Percentiles rank a stretch among this genome's conserved stretches.
phyloP scores from a whole-genome alignment of 768 basidiomycete species.

The Hygrocybe punicea region DNA sequence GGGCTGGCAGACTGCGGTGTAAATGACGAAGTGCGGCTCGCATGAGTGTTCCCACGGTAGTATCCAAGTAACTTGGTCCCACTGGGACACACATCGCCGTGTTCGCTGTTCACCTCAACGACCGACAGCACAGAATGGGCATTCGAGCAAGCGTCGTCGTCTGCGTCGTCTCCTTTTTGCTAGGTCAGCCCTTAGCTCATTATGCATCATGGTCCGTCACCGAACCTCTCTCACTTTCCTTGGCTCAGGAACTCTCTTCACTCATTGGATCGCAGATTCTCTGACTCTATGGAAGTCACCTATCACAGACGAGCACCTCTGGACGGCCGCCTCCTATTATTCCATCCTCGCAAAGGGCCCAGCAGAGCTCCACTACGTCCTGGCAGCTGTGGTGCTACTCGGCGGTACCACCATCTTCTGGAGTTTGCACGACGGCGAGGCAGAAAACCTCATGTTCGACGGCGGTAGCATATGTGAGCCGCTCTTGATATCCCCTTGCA shows the following conservation, averaged over 20 bases:
- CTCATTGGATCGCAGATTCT: conserved; percentile 92
- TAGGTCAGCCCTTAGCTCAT: conserved; percentile 47
- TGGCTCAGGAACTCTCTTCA: conserved; percentile 67
- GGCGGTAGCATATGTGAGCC: conserved; percentile 78
- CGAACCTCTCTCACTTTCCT: background rate
- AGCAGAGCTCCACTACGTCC: conserved; percentile 50
- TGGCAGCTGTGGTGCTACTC: conserved; percentile 52
- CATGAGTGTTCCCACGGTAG: background rate
- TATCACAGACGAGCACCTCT: conserved; percentile 77
- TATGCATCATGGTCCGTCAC: background rate
- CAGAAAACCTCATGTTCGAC: conserved; percentile 88
- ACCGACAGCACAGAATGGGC: conserved; percentile 47
- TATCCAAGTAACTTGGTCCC: conserved; percentile 4
- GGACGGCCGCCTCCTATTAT: conserved; percentile 82
- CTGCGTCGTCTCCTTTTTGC: conserved; percentile 73
- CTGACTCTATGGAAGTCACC: conserved; percentile 87
- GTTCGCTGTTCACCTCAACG: conserved; percentile 6
- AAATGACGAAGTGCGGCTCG: background rate
- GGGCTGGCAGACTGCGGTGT: background rate
- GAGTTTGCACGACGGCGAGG: conserved; percentile 73
- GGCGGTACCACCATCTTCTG: conserved; percentile 70
- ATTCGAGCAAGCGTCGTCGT: conserved; percentile 72
- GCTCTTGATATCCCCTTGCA: background rate
- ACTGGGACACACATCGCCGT: background rate
- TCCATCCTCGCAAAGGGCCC: conserved; percentile 70